Base-by-base conservation (phyloP, 495 filamentous ascomycete species). In the Neurospora discreta region DNA sequence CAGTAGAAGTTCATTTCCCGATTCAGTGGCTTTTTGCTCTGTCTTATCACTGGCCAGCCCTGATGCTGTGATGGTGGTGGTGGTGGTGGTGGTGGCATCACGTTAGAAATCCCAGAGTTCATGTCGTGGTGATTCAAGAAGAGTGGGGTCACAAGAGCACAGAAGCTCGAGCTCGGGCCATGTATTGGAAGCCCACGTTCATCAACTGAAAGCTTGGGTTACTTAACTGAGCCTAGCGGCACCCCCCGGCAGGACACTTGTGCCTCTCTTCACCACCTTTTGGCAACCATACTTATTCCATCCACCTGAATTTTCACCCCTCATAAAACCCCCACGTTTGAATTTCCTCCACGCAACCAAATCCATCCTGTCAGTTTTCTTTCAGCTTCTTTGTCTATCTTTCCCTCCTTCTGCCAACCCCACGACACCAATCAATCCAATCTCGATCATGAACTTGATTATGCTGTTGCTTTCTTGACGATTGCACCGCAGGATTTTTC, bases 331-430 rank as follows among this genome's bases (percentile, higher is more conserved):
- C 75, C 75, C 73, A 73, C 73, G 73, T 65, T 69, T 76, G 68
- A 76, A 74, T 76, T 75, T 76, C 46, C 73, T 73, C 73, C 44
- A 73, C 71, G 73, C 71, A 74, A 74, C 43, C 69, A 71, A 33
- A 52, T 44, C 52, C n/a, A n/a, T 41, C 18, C 23, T 71, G 69
- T 68, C 46, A 6, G 6, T 38, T 38, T 23, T 69, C 58, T 68
- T 46, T 30, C 68, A 71, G 30, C 30, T 36, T 72, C 65, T 30
- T 73, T 41, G 15, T 58, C 68, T 39, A 65, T 44, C 67, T 71
- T 44, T 39, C 23, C n/a, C 73, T 71, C 36, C 46, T 41, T 73
- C 44, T 40, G 26, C 26, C 26, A 65, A 65, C 52, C 52, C 52
- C 52, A 36, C 26, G 52, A 65, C 52, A 26, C 15, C 52, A 16